Percentiles rank a stretch among this genome's conserved stretches.
These are phyloP conservation scores for Hemerocallis citrina DNA, from an alignment of 106 monocot genomes.

Conservation along the genomic window DNA sequence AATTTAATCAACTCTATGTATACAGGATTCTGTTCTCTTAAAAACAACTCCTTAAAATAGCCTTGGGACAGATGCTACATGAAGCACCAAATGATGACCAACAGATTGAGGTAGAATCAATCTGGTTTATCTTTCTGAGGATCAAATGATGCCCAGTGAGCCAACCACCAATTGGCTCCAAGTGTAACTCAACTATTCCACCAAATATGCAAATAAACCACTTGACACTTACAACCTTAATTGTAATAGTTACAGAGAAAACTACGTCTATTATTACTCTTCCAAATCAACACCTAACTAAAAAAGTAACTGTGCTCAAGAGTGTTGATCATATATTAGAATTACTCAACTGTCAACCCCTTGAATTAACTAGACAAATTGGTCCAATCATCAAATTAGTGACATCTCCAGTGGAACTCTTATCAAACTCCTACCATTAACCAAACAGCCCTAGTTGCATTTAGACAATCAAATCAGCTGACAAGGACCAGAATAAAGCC, in stretches of 20 bases:
- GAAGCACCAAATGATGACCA: not conserved
- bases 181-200: no score
- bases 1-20: no score
- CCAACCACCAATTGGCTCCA: no score
- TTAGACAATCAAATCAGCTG: not conserved
- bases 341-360: not conserved
- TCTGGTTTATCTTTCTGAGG: not conserved
- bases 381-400: no score
- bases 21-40: not conserved
- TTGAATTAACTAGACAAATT: no score
- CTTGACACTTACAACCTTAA: not conserved
- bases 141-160: no score
- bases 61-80: not conserved
- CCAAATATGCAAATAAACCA: no score
- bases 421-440: no score
- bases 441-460: no score
- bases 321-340: not conserved
- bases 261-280: not conserved
- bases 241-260: not conserved
- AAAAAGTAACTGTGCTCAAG: no score
- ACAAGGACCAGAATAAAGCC: not conserved
- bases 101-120: not conserved
- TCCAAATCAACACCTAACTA: not conserved
- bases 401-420: no score
- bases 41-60: not conserved